phyloP scores from a whole-genome alignment of 345 rosid species.

The Barbarea vulgaris region DNA sequence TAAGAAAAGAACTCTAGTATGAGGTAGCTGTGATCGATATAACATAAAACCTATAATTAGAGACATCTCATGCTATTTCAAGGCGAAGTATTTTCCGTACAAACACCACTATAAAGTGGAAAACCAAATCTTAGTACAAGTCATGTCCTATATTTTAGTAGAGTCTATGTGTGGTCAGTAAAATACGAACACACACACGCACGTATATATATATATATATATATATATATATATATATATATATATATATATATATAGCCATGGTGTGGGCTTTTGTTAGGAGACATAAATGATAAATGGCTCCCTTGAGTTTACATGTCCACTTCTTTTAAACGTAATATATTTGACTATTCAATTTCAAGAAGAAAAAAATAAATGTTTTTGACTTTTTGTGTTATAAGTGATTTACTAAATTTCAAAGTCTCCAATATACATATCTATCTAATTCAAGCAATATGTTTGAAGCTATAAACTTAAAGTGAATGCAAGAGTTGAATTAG shows the following conservation, averaged over 20 bases:
- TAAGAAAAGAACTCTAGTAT: background rate
- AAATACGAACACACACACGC: background rate
- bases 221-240: background rate
- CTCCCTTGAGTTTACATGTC: background rate
- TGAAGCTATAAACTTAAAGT: background rate
- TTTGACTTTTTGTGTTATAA: background rate
- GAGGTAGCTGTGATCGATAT: slow-evolving; percentile 18
- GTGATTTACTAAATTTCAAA: background rate
- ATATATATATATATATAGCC: background rate
- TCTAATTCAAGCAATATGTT: background rate
- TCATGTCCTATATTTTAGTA: slow-evolving; percentile 7
- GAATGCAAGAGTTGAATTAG: background rate
- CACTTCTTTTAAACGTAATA: background rate
- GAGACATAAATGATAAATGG: background rate
- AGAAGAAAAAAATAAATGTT: too few relatives aligned
- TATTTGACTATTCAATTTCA: too few relatives aligned
- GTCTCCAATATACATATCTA: background rate
- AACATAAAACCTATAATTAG: slow-evolving; percentile 7
- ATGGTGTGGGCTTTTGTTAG: background rate
- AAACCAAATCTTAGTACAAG: slow-evolving; percentile 16
- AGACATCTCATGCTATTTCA: background rate
- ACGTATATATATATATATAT: background rate
- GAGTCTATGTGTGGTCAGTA: background rate
- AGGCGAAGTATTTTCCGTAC: slow-evolving; percentile 14
- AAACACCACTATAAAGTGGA: slow-evolving; percentile 20